Base-by-base conservation (phyloP, 331 rosid genomes). In the Ulmus americana region DNA sequence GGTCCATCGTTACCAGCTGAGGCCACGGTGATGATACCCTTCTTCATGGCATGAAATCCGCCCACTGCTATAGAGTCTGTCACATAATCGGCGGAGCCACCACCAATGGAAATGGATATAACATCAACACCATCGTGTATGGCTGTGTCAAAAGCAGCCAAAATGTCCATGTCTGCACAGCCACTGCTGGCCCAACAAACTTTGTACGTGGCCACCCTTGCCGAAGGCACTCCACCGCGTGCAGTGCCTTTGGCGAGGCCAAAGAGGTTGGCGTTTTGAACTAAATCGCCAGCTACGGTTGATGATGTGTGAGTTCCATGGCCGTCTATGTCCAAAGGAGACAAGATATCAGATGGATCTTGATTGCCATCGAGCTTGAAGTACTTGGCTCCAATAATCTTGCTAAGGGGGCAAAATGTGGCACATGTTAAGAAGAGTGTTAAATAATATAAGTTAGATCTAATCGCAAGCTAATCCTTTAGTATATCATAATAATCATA, bases 251-350 rank as follows among this genome's bases (percentile, higher is more conserved):
- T 42, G 14, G 95, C 96, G 7, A 92, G 68, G 44, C 91, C 95
- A 9, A 70, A 86, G 63, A 92, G 90, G 76, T 71, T 92, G 49
- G 96, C 96, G n/a, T 80, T 68, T 0, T 52, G 54, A 8, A 92
- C 82, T 1, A 39, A 63, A 43, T 74, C 85, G 10, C 98, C 98
- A 3, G 79, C 86, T 2, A 82, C 75, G 9, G 89, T 92, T 1
- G 98, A 89, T 3, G 98, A 70, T 1, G 95, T 92, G 59, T 92
- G 98, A 48, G 91, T 89, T 3, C 98, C 95, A 43, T 92, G 98
- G 18, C 98, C 98, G n/a, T 77, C 67, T 35, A 70, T 49, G 13
- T 92, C 98, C 74, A 92, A 12, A 0, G 97, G 95, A 40, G 95
- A 86, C 9, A 79, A 41, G 56, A 83, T 73, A 58, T 92, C 97